Base-by-base conservation (phyloP, 768 basidiomycete genomes). In the Suillus variegatus region DNA sequence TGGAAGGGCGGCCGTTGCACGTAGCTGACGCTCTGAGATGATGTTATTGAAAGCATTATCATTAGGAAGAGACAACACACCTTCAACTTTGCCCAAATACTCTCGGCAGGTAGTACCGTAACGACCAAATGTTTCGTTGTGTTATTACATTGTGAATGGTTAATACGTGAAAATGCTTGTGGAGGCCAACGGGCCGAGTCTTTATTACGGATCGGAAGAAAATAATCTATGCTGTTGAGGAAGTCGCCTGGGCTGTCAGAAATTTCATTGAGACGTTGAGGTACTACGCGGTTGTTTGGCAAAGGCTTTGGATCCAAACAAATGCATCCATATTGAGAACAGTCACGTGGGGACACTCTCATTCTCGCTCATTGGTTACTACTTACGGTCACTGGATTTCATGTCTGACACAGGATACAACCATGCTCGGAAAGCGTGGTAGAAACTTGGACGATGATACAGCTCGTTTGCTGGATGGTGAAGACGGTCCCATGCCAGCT, bases 141-240 rank as follows among this genome's bases (percentile, higher is more conserved):
- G 79, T 66, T 28, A 95, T 93, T 55, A 84, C 80, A 70, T 85
- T 88, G 64, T 88, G 87, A 58, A 95, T 89, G 65, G 86, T 84
- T 64, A 95, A 81, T 74, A 91, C 80, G 72, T 94, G 91, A 77
- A 94, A 94, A 78, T 93, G 86, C 36, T 88, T 88, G 76, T 95
- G 90, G 40, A 90, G 87, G 52, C 94, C 94, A 62, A 95, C 86
- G 0, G 94, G 94, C 63, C 94, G 83, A 20, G 92, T 85, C 54
- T 88, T 88, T 84, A 91, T 92, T 61, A 94, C 81, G 8, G 91
- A 90, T 60, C 90, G 86, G 74, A 95, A 94, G 77, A 95, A 91
- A 12, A 91, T 84, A 56, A 94, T 92, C 76, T 95, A 93, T 85
- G 7, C 85, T 87, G 72, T 89, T 84, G 47, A 95, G 86, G 72